A percentile compares a stretch with the other conserved stretches of the same genome.
These are phyloP conservation scores for Dactylellina leptospora DNA, from an alignment of 2,329 filamentous ascomycete species.

Conservation along the genomic window DNA sequence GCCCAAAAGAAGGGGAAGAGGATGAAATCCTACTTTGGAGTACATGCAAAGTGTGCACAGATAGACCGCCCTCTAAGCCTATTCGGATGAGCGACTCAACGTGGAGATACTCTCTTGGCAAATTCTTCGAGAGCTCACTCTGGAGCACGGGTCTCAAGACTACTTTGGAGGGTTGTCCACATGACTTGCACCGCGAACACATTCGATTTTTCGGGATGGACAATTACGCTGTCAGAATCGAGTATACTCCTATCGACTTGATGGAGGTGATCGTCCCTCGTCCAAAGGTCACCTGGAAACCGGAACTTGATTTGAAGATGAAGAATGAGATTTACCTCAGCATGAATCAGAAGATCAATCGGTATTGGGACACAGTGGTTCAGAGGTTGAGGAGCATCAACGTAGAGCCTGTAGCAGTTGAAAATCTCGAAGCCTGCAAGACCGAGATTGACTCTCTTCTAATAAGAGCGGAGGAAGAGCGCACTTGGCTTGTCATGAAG, in stretches of 20 bases:
- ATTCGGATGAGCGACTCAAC: conserved; percentile 91
- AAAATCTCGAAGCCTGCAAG: conserved; percentile 83
- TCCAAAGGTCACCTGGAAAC: conserved; percentile 93
- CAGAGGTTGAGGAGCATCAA: conserved; percentile 85
- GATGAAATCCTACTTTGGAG: conserved; percentile 97
- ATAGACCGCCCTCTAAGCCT: conserved; percentile 77
- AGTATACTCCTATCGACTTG: conserved; percentile 90
- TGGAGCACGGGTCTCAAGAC: conserved; percentile 87
- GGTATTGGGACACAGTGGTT: conserved; percentile 88
- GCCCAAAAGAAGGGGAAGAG: conserved; percentile 71
- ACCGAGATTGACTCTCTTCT: conserved; percentile 80
- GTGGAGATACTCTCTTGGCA: conserved; percentile 98
- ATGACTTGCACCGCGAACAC: conserved; percentile 92
- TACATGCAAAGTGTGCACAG: conserved; percentile 88
- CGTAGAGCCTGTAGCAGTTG: conserved; percentile 86
- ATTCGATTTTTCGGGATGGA: conserved; percentile 90
- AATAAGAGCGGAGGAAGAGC: conserved; percentile 84
- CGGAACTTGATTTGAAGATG: conserved; percentile 88
- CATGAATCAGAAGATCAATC: conserved; percentile 81
- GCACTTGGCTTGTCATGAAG: conserved; percentile 75
- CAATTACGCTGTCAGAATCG: conserved; percentile 84
- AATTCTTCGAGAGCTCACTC: conserved; percentile 96
- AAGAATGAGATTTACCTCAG: conserved; percentile 90
- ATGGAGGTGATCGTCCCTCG: conserved; percentile 94
- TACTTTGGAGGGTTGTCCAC: conserved; percentile 78